Conservation (phyloP, 495 filamentous ascomycete species). For the Neurospora pannonica region DNA sequence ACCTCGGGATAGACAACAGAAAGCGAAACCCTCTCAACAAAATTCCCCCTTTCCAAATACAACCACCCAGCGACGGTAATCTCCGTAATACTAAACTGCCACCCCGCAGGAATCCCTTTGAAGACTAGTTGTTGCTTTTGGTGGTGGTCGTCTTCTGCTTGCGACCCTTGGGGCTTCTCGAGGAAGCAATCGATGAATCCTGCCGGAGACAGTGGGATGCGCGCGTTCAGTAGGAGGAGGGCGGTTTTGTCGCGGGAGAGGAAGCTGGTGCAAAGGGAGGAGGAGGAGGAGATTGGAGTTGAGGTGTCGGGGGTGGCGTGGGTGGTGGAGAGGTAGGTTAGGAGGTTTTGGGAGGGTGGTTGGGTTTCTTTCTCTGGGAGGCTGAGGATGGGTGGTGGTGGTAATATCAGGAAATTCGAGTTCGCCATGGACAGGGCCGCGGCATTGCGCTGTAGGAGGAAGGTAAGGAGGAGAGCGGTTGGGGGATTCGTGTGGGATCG, state of each 20-base stretch:
- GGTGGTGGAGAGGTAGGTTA: background rate
- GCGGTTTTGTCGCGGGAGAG: background rate
- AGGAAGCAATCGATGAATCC: background rate
- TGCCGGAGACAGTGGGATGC: background rate
- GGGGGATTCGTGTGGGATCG: no score
- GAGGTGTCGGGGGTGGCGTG: background rate
- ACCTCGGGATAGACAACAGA: background rate
- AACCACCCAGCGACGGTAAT: background rate
- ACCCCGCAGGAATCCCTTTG: background rate
- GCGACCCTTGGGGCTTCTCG: background rate
- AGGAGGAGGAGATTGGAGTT: background rate
- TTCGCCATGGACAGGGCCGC: no score
- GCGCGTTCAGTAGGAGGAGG: background rate
- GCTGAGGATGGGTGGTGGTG: background rate
- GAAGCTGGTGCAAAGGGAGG: background rate
- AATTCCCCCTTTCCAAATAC: background rate
- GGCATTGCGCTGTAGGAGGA: no score
- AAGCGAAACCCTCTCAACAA: background rate
- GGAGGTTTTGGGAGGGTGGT: background rate
- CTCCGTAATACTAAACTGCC: background rate
- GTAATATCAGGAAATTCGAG: no score
- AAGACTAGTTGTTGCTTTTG: background rate
- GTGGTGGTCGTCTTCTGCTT: background rate
- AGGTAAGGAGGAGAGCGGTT: no score
- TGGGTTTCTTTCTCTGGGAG: background rate